Conservation (phyloP, 768 basidiomycete species). For the Mycena kentingensis region DNA sequence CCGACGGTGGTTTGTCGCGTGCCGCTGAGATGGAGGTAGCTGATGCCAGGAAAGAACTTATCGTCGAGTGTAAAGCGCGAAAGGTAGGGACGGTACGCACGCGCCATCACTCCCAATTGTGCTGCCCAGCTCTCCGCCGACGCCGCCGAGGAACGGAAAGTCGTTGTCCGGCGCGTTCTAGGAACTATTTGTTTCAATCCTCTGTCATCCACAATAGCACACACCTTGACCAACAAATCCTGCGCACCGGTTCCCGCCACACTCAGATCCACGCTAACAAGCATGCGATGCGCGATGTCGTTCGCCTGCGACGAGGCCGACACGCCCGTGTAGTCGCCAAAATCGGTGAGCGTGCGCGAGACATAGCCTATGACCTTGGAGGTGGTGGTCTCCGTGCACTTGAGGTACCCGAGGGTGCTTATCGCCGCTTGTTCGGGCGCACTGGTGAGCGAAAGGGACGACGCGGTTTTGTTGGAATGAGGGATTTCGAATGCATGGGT, state of each 20-base stretch:
- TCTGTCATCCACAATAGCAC: not conserved
- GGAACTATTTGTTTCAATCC: not conserved
- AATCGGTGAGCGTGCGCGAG: slow-evolving; percentile 10
- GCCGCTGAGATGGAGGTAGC: slow-evolving; percentile 12
- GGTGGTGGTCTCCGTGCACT: not conserved
- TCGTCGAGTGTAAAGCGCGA: not conserved
- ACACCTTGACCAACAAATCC: slow-evolving; percentile 14
- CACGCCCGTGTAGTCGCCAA: slow-evolving; percentile 13
- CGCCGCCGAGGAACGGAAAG: slow-evolving; percentile 12
- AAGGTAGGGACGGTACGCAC: slow-evolving; percentile 1
- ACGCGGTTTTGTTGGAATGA: too few relatives aligned
- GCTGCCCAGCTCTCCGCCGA: slow-evolving; percentile 9
- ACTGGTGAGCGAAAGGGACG: too few relatives aligned
- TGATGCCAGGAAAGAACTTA: not conserved
- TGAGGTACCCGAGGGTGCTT: not conserved
- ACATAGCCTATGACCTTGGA: not conserved
- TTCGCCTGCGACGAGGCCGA: slow-evolving; percentile 2
- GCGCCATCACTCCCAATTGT: slow-evolving; percentile 4
- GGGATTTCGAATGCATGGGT: too few relatives aligned
- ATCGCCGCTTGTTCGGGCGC: too few relatives aligned
- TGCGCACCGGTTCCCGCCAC: not conserved
- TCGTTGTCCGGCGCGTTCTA: slow-evolving; percentile 8
- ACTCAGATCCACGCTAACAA: slow-evolving; percentile 7
- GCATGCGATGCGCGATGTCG: slow-evolving; percentile 13
- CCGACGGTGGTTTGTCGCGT: not conserved